phyloP scores from a whole-genome alignment of 768 basidiomycete genomes.

The Hericium coralloides region DNA sequence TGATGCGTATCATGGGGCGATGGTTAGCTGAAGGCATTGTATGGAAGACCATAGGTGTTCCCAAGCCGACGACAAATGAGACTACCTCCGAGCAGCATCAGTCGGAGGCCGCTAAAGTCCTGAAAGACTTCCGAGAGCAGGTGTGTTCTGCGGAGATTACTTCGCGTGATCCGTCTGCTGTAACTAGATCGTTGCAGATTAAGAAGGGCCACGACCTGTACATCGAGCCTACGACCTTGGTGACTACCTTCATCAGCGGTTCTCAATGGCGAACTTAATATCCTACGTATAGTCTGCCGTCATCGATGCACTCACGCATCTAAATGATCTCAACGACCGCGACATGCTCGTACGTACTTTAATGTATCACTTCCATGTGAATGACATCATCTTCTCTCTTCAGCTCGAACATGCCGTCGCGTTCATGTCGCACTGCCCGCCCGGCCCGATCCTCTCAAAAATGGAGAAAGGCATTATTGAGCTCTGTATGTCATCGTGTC shows the following conservation, averaged over 20 bases:
- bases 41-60: too few species aligned
- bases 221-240: background rate
- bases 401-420: conserved; percentile 68
- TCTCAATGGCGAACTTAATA: background rate
- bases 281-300: conserved; percentile 37
- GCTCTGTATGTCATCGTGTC: conserved; percentile 31
- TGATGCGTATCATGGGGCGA: too few species aligned
- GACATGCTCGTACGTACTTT: conserved; percentile 51
- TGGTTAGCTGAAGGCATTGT: too few species aligned
- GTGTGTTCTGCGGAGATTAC: background rate
- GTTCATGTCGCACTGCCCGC: conserved; percentile 45
- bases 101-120: background rate
- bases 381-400: background rate
- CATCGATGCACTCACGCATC: conserved; percentile 52
- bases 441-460: conserved; percentile 33
- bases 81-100: too few species aligned
- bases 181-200: background rate
- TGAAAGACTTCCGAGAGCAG: conserved; percentile 2
- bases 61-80: too few species aligned
- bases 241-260: background rate
- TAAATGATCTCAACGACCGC: conserved; percentile 64
- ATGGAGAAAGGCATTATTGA: conserved; percentile 34
- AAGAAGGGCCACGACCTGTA: background rate
- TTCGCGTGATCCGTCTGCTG: background rate
- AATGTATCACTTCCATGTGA: background rate